These are phyloP conservation scores for Acacia confusa DNA, from an alignment of 306 rosid genomes.

Conservation along the genomic window DNA sequence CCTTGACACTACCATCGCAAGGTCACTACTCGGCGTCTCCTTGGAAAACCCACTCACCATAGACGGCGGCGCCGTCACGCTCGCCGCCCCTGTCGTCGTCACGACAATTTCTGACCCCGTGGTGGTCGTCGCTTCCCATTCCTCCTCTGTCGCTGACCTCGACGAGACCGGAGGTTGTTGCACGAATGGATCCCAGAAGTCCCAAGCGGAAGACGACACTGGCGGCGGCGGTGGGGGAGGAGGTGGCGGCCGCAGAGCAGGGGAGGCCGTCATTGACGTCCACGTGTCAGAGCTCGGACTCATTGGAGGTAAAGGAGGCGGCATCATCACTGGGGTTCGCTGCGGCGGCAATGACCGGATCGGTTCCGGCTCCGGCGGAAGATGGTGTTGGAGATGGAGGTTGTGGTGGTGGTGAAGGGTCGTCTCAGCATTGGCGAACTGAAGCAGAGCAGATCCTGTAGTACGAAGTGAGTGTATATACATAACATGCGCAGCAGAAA, in stretches of 20 bases:
- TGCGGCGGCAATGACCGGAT: slow-evolving; percentile 56
- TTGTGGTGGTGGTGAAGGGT: slow-evolving; percentile 43
- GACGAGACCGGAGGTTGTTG: slow-evolving; percentile 46
- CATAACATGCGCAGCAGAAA: slow-evolving; percentile 52
- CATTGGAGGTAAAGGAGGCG: slow-evolving; percentile 61
- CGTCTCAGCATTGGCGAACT: slow-evolving; percentile 72
- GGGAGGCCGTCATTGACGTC: slow-evolving; percentile 71
- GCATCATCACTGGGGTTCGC: slow-evolving; percentile 49
- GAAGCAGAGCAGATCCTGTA: slow-evolving; percentile 80
- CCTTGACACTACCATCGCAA: slow-evolving; percentile 86
- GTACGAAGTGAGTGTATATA: slow-evolving; percentile 69
- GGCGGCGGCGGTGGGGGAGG: slow-evolving; percentile 62
- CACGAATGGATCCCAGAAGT: slow-evolving; percentile 98
- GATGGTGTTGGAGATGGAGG: slow-evolving; percentile 31
- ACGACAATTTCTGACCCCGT: slow-evolving; percentile 60
- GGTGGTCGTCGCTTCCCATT: slow-evolving; percentile 71
- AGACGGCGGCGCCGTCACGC: slow-evolving; percentile 58
- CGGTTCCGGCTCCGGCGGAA: slow-evolving; percentile 48
- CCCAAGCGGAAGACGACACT: slow-evolving; percentile 68
- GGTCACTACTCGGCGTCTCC: slow-evolving; percentile 61
- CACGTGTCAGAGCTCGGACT: slow-evolving; percentile 81
- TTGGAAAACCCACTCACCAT: slow-evolving; percentile 63
- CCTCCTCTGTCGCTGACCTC: slow-evolving; percentile 71
- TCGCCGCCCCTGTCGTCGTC: slow-evolving; percentile 52
- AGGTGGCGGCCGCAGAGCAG: slow-evolving; percentile 53